Evolutionary conservation across 257 asterid genomes (phyloP).

Genomic region (Eustoma russellianum): DNA sequence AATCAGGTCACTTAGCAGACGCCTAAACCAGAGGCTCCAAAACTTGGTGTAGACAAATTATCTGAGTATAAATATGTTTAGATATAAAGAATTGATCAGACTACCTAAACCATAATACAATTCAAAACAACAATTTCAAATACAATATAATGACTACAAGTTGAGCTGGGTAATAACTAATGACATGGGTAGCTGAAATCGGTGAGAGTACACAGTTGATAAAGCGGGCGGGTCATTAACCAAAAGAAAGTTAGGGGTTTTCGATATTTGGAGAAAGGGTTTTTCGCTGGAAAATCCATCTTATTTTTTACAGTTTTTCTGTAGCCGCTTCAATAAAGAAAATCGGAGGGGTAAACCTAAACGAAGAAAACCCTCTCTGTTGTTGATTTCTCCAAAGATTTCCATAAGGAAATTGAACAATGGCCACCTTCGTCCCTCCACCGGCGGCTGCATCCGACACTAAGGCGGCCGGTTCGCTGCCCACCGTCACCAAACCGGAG

Average conservation of each 20-base stretch:
- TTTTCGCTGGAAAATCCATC: conserved; percentile 15
- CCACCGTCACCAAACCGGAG: conserved; percentile 35
- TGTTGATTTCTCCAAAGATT: conserved; percentile 12
- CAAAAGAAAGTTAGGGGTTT: conserved; percentile 34
- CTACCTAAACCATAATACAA: too few relatives aligned
- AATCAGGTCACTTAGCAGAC: too few relatives aligned
- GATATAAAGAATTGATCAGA: too few relatives aligned
- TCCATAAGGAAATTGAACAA: conserved; percentile 13
- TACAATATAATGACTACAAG: too few relatives aligned
- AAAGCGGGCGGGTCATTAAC: neutral
- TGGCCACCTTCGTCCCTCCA: conserved; percentile 56
- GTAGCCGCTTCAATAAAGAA: conserved; percentile 14
- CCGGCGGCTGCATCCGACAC: conserved; percentile 24
- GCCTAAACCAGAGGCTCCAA: too few relatives aligned
- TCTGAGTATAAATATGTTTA: too few relatives aligned
- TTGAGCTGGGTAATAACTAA: too few relatives aligned
- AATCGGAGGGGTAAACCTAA: conserved; percentile 13
- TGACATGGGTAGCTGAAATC: too few relatives aligned
- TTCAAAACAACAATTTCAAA: too few relatives aligned
- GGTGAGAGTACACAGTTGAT: too few relatives aligned
- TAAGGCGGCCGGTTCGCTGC: conserved; percentile 26
- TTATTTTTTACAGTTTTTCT: conserved; percentile 1
- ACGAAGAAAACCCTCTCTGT: conserved; percentile 8
- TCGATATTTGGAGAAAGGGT: conserved; percentile 37
- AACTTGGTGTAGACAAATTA: too few relatives aligned